Evolutionary conservation across 768 basidiomycete species (phyloP), one percentile per base, ranked within the genome.

Genomic region (Mycena capillaripes): DNA sequence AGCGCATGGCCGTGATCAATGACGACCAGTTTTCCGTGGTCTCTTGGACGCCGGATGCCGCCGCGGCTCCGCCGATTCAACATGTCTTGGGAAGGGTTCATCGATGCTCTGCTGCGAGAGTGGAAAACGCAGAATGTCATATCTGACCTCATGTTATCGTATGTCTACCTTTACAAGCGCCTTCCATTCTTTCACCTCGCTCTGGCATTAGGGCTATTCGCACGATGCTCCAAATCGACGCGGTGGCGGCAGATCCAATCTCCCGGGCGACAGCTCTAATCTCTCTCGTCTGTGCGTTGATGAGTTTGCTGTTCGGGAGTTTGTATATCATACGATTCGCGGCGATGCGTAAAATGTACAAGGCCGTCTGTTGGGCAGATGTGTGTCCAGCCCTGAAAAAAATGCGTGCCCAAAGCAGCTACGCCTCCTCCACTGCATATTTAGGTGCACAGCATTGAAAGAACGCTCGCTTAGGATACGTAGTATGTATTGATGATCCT

Each of bases 241-340:
- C 50, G 38, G n/a, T n/a, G n/a, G 90, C 90, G 30, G 84, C 85
- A 1, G 76, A 91, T 75, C 88, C 90, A 0, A 62, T 91, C 14
- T 88, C 87, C 4, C 85, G 91, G 67, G 90, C 88, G 29, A 80
- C 87, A 0, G 89, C 90, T 0, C 81, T 92, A 14, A 79, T 89
- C n/a, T 91, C 91, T 2, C 80, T 92, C 48, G 79, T 88, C 0
- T 90, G 87, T 32, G 88, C 91, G 1, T 76, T 92, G 50, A 86
- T 91, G 86, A 91, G 90, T 76, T 79, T 93, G 29, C 82, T 87
- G 3, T 93, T 86, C 72, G 91, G 92, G 0, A 91, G 92, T 75
- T 83, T 91, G 30, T 93, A 89, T 76, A 92, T 90, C 36, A 82
- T 92, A 27, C 84, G 90, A 25, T 92, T 93, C 69, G 87, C 86